Evolutionary conservation across 768 basidiomycete genomes (phyloP).

Genomic region (Scleroderma bovista): DNA sequence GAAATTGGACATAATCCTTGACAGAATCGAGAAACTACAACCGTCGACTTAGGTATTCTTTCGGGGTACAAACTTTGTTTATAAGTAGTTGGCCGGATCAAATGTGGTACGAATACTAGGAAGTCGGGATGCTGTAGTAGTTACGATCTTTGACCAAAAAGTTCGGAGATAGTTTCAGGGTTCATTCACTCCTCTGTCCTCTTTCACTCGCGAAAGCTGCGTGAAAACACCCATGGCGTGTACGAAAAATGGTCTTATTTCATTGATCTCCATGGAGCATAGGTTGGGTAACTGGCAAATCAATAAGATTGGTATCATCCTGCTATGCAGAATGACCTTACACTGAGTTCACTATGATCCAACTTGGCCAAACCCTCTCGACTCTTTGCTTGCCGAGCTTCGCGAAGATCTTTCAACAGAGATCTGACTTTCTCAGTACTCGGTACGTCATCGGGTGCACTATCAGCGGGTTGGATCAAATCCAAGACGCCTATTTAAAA

Average conservation of each 20-base stretch:
- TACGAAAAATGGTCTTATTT: constrained; percentile 85
- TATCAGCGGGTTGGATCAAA: constrained; percentile 23
- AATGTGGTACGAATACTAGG: too few relatives aligned
- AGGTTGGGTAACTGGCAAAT: constrained; percentile 68
- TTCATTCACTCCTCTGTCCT: neutral
- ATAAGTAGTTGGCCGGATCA: too few relatives aligned
- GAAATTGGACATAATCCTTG: constrained; percentile 32
- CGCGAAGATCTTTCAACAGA: constrained; percentile 89
- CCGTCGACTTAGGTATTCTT: constrained; percentile 3
- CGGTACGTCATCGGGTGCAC: constrained; percentile 86
- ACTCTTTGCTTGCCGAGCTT: constrained; percentile 92
- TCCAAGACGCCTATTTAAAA: neutral
- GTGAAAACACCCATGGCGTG: constrained; percentile 73
- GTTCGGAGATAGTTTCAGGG: neutral
- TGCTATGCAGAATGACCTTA: constrained; percentile 30
- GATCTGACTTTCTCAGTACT: constrained; percentile 80
- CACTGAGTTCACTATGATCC: constrained; percentile 77
- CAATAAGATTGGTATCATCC: neutral
- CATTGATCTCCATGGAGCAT: constrained; percentile 90
- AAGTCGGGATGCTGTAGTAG: too few relatives aligned
- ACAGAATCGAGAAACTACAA: constrained; percentile 29
- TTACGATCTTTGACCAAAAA: too few relatives aligned
- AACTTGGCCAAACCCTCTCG: constrained; percentile 76
- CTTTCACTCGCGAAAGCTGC: constrained; percentile 39
- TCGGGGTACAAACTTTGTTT: too few relatives aligned